Evolutionary conservation across 345 rosid genomes (phyloP).

Genomic region (Hypericum androsaemum): DNA sequence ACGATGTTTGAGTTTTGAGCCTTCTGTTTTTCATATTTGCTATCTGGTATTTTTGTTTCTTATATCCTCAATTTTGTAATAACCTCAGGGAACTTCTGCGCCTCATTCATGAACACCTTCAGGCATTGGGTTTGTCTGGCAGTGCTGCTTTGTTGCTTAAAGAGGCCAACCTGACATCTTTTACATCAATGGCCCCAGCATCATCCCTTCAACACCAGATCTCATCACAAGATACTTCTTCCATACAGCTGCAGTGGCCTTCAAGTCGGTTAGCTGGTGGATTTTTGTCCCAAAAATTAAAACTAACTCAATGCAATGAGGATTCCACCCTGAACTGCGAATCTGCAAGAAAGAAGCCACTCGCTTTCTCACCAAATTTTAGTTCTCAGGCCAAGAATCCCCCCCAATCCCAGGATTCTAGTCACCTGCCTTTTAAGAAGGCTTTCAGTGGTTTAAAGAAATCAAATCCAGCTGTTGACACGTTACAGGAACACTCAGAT

Average conservation of each 20-base stretch:
- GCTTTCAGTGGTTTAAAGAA: constrained; percentile 24
- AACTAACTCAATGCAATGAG: constrained; percentile 31
- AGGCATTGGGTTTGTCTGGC: constrained; percentile 69
- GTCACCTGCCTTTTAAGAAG: constrained; percentile 36
- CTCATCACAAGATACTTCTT: constrained; percentile 48
- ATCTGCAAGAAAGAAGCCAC: constrained; percentile 62
- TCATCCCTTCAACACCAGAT: constrained; percentile 51
- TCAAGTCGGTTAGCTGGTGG: constrained; percentile 63
- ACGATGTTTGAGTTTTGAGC: not conserved
- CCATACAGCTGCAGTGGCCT: constrained; percentile 73
- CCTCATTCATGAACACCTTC: constrained; percentile 94
- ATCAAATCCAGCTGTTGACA: constrained; percentile 22
- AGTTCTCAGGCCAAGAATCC: constrained; percentile 45
- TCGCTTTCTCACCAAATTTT: constrained; percentile 65
- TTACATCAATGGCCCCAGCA: constrained; percentile 56
- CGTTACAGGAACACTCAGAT: constrained; percentile 37
- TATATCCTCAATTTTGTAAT: constrained; percentile 1
- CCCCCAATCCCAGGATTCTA: constrained; percentile 32
- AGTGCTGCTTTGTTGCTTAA: constrained; percentile 61
- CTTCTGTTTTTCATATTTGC: not conserved
- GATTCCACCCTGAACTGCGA: constrained; percentile 38
- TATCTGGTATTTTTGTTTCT: not conserved
- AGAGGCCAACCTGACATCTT: constrained; percentile 87
- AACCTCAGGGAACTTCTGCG: constrained; percentile 74
- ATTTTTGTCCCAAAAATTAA: constrained; percentile 48